Evolutionary conservation across 371 early-diverging fungal genomes (phyloP).

Genomic region (Nematocida ironsii): DNA sequence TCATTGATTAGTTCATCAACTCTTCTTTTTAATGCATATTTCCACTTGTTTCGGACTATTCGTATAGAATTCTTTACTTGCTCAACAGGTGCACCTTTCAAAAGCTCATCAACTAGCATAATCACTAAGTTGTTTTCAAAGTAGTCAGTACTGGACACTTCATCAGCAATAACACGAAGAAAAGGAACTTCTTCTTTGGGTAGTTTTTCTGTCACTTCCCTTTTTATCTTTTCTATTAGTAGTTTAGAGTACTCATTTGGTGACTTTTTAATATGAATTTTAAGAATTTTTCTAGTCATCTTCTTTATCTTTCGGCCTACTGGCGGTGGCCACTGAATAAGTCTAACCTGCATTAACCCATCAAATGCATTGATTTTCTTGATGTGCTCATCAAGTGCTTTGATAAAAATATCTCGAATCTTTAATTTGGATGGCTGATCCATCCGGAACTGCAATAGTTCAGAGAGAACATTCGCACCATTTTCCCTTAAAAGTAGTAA

Average conservation of each 20-base stretch:
- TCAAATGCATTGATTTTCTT: too few species aligned
- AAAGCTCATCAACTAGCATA: background rate
- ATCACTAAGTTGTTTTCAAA: constrained; percentile 20
- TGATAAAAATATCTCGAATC: too few species aligned
- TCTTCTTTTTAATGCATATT: constrained; percentile 19
- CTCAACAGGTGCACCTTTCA: background rate
- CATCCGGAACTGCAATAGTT: too few species aligned
- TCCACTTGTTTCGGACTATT: constrained; percentile 9
- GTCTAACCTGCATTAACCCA: background rate
- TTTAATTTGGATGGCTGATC: too few species aligned
- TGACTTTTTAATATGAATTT: background rate
- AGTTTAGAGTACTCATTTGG: background rate
- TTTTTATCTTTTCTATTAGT: constrained; percentile 12
- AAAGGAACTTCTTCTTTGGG: background rate
- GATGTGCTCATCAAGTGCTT: too few species aligned
- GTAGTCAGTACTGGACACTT: constrained; percentile 20
- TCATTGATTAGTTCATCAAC: constrained; percentile 36
- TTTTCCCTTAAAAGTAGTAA: background rate
- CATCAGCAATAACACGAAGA: constrained; percentile 9
- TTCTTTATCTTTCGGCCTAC: background rate
- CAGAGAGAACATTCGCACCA: background rate
- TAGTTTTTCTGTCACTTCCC: background rate
- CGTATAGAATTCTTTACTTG: background rate
- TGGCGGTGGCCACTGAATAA: background rate
- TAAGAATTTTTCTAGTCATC: background rate